phyloP scores from a whole-genome alignment of 768 basidiomycete genomes.

The Strobilomyces echinocephalus region DNA sequence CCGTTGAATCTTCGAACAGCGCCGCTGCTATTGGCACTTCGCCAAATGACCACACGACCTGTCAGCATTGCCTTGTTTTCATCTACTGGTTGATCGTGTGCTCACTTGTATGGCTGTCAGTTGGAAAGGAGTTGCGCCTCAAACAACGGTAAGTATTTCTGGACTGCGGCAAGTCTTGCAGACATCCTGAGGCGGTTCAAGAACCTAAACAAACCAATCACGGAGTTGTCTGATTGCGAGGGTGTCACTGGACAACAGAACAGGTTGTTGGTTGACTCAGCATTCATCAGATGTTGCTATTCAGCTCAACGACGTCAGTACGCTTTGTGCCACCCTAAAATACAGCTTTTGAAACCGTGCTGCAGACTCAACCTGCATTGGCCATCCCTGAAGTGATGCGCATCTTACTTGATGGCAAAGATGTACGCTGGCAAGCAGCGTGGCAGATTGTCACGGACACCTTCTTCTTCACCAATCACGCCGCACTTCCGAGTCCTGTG shows the following conservation, averaged over 20 bases:
- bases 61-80: slow-evolving; percentile 32
- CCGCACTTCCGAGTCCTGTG: slow-evolving; percentile 84
- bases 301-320: slow-evolving; percentile 84
- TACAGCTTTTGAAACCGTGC: not conserved
- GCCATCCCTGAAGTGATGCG: too few species aligned
- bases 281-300: slow-evolving; percentile 67
- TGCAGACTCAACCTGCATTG: slow-evolving; percentile 91
- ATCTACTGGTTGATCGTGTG: not conserved
- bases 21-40: slow-evolving; percentile 93
- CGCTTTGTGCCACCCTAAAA: not conserved
- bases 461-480: slow-evolving; percentile 96
- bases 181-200: slow-evolving; percentile 94
- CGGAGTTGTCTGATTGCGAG: slow-evolving; percentile 79
- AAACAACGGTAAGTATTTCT: slow-evolving; percentile 98
- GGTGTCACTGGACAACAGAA: slow-evolving; percentile 31
- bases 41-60: slow-evolving; percentile 85
- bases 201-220: slow-evolving; percentile 76
- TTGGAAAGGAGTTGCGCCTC: slow-evolving; percentile 82
- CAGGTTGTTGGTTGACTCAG: slow-evolving; percentile 5
- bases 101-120: slow-evolving; percentile 35
- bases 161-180: slow-evolving; percentile 82
- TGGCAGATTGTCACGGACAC: slow-evolving; percentile 89
- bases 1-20: slow-evolving; percentile 82
- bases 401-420: slow-evolving; percentile 94
- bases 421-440: slow-evolving; percentile 73